These are phyloP conservation scores for Hemileia vastatrix DNA, from an alignment of 1,284 basidiomycete genomes.

Conservation along the genomic window DNA sequence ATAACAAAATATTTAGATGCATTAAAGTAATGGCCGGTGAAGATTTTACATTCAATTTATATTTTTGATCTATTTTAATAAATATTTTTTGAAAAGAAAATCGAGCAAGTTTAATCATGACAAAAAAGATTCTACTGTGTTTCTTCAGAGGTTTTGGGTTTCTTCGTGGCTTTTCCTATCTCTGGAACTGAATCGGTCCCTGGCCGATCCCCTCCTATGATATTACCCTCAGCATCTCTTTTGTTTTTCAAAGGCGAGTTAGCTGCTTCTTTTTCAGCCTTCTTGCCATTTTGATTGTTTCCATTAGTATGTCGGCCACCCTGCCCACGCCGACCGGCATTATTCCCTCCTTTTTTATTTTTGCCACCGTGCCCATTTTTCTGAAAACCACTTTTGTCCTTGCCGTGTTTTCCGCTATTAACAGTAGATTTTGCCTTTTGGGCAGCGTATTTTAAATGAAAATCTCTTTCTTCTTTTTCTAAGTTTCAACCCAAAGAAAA, in stretches of 20 bases:
- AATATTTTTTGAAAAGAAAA: too few species aligned
- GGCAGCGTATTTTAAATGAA: conserved; percentile 13
- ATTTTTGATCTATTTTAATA: too few species aligned
- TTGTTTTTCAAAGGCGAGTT: not conserved
- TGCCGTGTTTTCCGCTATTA: not conserved
- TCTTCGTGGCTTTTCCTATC: conserved; percentile 22
- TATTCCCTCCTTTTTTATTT: not conserved
- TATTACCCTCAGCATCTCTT: conserved; percentile 22
- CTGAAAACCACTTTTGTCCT: not conserved
- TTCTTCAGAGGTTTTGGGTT: too few species aligned
- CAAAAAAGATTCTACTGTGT: too few species aligned
- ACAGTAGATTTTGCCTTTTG: conserved; percentile 4
- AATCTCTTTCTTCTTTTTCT: conserved; percentile 13
- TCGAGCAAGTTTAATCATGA: too few species aligned
- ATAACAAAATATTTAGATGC: too few species aligned
- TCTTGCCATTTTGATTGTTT: conserved; percentile 13
- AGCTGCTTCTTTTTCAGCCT: not conserved
- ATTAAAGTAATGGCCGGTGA: too few species aligned
- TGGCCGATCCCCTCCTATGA: conserved; percentile 19
- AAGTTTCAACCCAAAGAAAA: not conserved
- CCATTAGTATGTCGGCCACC: conserved; percentile 1
- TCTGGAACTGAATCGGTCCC: conserved; percentile 13
- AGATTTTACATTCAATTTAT: too few species aligned
- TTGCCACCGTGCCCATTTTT: not conserved
- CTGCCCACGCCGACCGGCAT: not conserved